Evolutionary conservation across 129 eudicot species (phyloP).

Genomic region (Heracleum sosnowskyi): DNA sequence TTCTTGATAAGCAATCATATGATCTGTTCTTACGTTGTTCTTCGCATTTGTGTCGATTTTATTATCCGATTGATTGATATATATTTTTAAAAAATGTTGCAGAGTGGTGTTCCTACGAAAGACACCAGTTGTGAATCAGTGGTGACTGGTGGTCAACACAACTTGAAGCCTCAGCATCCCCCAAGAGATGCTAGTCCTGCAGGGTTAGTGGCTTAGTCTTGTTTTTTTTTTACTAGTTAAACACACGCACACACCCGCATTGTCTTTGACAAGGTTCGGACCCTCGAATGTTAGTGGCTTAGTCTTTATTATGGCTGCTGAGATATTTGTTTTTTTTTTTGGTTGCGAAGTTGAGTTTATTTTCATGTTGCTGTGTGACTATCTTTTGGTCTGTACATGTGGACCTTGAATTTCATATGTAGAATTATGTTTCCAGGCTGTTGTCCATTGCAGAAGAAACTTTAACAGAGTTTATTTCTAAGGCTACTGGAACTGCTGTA

Average conservation of each 20-base stretch:
- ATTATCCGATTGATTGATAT: too few species aligned
- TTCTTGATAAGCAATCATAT: not conserved
- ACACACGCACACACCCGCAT: too few species aligned
- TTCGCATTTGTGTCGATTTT: not conserved
- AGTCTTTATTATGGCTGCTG: slow-evolving; percentile 16
- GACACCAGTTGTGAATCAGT: slow-evolving; percentile 89
- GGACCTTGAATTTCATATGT: not conserved
- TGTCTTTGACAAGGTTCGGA: slow-evolving; percentile 15
- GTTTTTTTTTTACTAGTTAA: too few species aligned
- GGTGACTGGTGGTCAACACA: slow-evolving; percentile 94
- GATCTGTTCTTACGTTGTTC: not conserved
- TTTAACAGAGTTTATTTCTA: slow-evolving; percentile 96
- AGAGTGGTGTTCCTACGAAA: slow-evolving; percentile 56
- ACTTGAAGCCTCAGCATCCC: slow-evolving; percentile 64
- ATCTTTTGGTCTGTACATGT: slow-evolving; percentile 5
- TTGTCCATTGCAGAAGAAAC: slow-evolving; percentile 98
- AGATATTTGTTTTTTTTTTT: too few species aligned
- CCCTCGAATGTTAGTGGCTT: too few species aligned
- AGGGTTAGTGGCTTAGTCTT: slow-evolving; percentile 51
- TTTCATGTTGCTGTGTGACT: too few species aligned
- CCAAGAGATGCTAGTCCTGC: slow-evolving; percentile 99
- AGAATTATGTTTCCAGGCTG: slow-evolving; percentile 32
- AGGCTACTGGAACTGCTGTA: slow-evolving; percentile 99
- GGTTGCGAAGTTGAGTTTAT: too few species aligned
- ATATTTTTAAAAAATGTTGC: too few species aligned